Percentiles rank a stretch among this genome's conserved stretches.
Evolutionary conservation across 2,329 filamentous ascomycete species (phyloP).

Genomic region (Stemphylium vesicarium): DNA sequence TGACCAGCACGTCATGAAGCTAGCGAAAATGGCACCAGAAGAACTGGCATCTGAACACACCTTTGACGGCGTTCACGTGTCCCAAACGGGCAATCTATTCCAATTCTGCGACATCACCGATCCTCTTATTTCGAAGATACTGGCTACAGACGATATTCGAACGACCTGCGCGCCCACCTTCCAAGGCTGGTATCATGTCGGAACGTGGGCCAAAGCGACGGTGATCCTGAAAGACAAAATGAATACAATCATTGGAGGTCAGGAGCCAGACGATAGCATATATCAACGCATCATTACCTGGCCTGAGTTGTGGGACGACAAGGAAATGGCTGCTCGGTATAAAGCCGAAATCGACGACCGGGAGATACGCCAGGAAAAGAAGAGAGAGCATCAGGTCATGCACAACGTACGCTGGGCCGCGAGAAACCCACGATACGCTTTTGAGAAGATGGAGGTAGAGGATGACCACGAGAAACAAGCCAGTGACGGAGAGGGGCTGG

Average conservation of each 20-base stretch:
- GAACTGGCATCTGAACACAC: constrained; percentile 62
- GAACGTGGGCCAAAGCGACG: constrained; percentile 82
- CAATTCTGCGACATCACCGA: constrained; percentile 93
- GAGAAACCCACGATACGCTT: constrained; percentile 42
- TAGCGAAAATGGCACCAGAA: constrained; percentile 29
- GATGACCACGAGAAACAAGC: constrained; percentile 9
- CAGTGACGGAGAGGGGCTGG: constrained; percentile 21
- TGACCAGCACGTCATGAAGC: constrained; percentile 33
- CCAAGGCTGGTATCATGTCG: constrained; percentile 86
- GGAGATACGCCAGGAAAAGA: constrained; percentile 30
- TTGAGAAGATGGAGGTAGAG: constrained; percentile 37
- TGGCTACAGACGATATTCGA: constrained; percentile 65
- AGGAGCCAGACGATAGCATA: constrained; percentile 38
- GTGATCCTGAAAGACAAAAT: constrained; percentile 90
- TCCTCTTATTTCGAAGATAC: constrained; percentile 70
- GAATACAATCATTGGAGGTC: constrained; percentile 47
- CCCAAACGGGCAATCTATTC: constrained; percentile 86
- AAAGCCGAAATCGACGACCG: constrained; percentile 35
- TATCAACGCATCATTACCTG: constrained; percentile 42
- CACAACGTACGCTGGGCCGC: constrained; percentile 39
- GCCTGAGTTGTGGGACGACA: constrained; percentile 45
- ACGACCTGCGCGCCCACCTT: constrained; percentile 52
- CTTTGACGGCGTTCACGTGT: constrained; percentile 79
- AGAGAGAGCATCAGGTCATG: constrained; percentile 42
- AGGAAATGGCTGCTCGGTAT: constrained; percentile 38